Evolutionary conservation across 371 early-diverging fungal genomes (phyloP).

Genomic region (Homolaphlyctis polyrhiza): DNA sequence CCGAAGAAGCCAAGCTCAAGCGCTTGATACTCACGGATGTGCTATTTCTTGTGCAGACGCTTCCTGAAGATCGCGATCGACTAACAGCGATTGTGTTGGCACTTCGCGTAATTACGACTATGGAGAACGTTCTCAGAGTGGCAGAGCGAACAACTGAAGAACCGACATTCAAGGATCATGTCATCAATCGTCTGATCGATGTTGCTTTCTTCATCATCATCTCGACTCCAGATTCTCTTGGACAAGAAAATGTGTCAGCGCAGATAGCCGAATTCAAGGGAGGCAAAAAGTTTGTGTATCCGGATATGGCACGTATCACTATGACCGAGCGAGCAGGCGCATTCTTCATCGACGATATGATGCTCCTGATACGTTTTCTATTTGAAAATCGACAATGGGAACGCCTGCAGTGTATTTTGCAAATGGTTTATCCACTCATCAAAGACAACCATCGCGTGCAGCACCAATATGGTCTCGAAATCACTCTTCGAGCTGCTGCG

Average conservation of each 20-base stretch:
- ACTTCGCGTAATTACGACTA: not conserved
- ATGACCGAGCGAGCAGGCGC: not conserved
- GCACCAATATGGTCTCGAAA: not conserved
- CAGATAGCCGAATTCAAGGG: not conserved
- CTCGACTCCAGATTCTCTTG: not conserved
- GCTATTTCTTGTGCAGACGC: not conserved
- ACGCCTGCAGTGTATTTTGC: not conserved
- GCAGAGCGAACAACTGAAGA: not conserved
- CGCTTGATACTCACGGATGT: not conserved
- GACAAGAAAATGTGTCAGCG: not conserved
- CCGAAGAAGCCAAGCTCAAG: not conserved
- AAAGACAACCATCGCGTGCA: not conserved
- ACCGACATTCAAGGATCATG: not conserved
- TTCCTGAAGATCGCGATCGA: not conserved
- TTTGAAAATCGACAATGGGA: slow-evolving; percentile 1
- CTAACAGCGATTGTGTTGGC: not conserved
- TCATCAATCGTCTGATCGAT: not conserved
- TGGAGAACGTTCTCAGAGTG: not conserved
- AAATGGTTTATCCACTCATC: not conserved
- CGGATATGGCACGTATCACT: not conserved
- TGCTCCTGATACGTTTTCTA: not conserved
- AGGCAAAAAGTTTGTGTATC: not conserved
- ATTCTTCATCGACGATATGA: not conserved
- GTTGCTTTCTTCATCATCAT: not conserved
- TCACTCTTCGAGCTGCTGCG: not conserved